phyloP scores from a whole-genome alignment of 176 grass and related monocot species.

The Phyllostachys edulis region DNA sequence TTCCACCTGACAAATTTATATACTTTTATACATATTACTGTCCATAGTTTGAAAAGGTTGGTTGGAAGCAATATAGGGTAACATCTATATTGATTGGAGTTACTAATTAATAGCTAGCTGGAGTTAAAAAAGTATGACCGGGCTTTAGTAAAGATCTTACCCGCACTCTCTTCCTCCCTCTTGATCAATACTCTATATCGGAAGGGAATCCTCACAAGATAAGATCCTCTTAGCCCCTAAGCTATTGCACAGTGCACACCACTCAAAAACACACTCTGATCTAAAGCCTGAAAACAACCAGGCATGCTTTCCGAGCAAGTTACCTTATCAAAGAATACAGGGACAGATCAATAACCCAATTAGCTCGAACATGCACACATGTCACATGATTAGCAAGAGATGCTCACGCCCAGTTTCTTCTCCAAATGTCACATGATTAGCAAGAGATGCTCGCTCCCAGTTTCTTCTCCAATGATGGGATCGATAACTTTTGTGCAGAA shows the following conservation, averaged over 20 bases:
- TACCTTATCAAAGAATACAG: background rate
- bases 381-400: constrained; percentile 29
- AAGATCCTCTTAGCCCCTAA: background rate
- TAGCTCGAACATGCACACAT: constrained; percentile 28
- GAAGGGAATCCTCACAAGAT: background rate
- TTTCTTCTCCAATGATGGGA: constrained; percentile 14
- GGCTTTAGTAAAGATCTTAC: no score
- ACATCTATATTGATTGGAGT: no score
- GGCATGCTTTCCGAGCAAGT: constrained; percentile 41
- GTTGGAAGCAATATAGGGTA: no score
- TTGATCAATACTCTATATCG: no score
- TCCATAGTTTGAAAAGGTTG: no score
- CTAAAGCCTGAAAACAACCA: background rate
- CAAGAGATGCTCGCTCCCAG: no score
- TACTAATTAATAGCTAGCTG: no score
- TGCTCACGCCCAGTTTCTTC: background rate
- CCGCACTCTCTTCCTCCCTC: no score
- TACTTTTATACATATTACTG: no score
- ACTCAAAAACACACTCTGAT: background rate
- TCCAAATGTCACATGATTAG: no score
- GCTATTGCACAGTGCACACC: background rate
- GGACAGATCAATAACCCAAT: constrained; percentile 7
- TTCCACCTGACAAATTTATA: no score
- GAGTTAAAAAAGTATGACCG: no score
- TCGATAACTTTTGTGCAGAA: background rate